Evolutionary conservation across 176 grass and related monocot genomes (phyloP), one percentile per base, ranked within the genome.

Genomic region (Dactylis glomerata): DNA sequence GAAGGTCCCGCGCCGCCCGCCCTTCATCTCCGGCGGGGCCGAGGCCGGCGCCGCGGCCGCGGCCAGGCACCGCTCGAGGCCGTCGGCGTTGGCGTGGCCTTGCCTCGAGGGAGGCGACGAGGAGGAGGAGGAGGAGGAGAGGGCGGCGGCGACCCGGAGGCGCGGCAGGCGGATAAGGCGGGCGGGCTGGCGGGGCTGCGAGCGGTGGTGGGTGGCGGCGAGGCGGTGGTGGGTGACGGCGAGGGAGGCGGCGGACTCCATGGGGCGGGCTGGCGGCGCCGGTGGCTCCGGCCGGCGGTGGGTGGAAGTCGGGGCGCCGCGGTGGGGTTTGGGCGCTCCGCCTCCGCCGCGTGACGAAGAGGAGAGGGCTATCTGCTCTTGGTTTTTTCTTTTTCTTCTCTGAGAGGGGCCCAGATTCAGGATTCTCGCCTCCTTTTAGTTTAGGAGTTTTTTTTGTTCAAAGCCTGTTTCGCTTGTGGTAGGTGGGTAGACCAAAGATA

Each of bases 1-100:
- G 10, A 77, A 77, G 14, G 75, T 36, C 11, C 75, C 75, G 75
- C 7, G 52, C 75, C 67, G 23, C 52, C 75, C 52, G 34, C 52
- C 75, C 52, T 59, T 77, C 75, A 77, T 77, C 75, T 77, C 75
- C 52, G 51, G 31, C 51, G 52, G 52, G 52, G 52, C 75, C 20
- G 33, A 24, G 32, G 33, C 33, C 22, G 75, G 31, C 49, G 74
- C 74, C 50, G 11, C 34, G 0, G 75, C 41, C 52, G 75, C 75
- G 52, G 12, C 22, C n/a, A 77, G 75, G 52, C 75, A 77, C 22
- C 34, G 52, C 52, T 77, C 75, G n/a, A 77, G 52, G 2, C 51
- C 52, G 34, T 22, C 22, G 3, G 52, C 52, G 3, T 32, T 33
- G 22, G 75, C 75, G 52, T 10, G 51, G 33, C 58, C 75, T 3